Conservation (phyloP, 108 stramenopile species). For the Cyclotella atomus region DNA sequence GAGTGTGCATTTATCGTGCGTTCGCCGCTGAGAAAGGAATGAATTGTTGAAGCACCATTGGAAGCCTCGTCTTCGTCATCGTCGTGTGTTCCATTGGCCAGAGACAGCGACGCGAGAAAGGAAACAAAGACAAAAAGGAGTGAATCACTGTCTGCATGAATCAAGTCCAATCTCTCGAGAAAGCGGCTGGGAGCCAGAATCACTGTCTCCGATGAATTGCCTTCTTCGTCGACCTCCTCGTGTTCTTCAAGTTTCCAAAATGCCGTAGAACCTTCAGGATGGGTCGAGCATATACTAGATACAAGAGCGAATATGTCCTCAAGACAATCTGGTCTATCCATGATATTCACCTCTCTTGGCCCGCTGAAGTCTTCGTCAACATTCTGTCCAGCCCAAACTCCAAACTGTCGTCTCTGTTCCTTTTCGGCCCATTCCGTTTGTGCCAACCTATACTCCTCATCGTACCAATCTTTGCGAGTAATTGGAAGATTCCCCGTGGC, state of each 20-base stretch:
- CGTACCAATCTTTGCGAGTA: slow-evolving; percentile 68
- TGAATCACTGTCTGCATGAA: slow-evolving; percentile 58
- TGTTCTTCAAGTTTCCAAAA: slow-evolving; percentile 66
- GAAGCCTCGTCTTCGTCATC: slow-evolving; percentile 12
- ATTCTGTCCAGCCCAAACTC: slow-evolving; percentile 54
- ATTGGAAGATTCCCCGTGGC: slow-evolving; percentile 65
- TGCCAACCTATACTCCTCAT: slow-evolving; percentile 68
- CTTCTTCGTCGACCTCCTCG: slow-evolving; percentile 13
- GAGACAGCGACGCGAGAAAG: slow-evolving; percentile 72
- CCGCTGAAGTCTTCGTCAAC: slow-evolving; percentile 39
- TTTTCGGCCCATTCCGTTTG: slow-evolving; percentile 55
- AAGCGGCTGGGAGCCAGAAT: slow-evolving; percentile 56
- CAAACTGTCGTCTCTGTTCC: slow-evolving; percentile 64
- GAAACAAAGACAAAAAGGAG: slow-evolving; percentile 63
- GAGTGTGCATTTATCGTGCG: slow-evolving; percentile 36
- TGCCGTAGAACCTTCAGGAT: slow-evolving; percentile 53
- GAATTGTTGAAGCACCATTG: slow-evolving; percentile 60
- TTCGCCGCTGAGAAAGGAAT: slow-evolving; percentile 50
- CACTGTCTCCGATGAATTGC: not conserved
- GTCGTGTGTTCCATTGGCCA: slow-evolving; percentile 37
- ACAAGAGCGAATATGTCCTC: slow-evolving; percentile 85
- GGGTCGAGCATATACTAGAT: slow-evolving; percentile 57
- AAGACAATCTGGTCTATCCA: slow-evolving; percentile 81
- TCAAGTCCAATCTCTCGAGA: slow-evolving; percentile 53
- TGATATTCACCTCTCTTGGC: slow-evolving; percentile 68